Conservation (phyloP, 208 protist genomes). For the Phytomonas sp. region DNA sequence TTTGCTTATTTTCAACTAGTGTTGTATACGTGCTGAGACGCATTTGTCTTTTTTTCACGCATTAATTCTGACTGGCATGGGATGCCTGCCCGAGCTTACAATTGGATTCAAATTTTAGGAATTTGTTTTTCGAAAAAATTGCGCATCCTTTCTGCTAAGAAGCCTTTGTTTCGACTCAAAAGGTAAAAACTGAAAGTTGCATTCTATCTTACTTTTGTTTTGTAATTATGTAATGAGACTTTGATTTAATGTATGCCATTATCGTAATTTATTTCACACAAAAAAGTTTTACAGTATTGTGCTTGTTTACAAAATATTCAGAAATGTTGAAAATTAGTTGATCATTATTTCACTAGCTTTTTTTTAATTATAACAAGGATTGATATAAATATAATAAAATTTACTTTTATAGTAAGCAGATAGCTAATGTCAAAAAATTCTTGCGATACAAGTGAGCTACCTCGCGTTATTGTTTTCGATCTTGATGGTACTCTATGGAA, state of each 20-base stretch:
- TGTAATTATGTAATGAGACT: no score
- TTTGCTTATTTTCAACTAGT: not conserved
- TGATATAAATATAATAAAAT: no score
- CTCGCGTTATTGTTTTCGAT: conserved; percentile 84
- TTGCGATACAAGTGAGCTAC: conserved; percentile 12
- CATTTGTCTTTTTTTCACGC: not conserved
- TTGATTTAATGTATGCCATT: not conserved
- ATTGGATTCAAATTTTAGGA: no score
- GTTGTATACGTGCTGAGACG: no score
- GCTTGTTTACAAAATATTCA: not conserved
- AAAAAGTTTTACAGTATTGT: not conserved
- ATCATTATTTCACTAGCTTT: not conserved
- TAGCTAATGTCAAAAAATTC: conserved; percentile 1
- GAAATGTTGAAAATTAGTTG: not conserved
- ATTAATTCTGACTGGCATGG: not conserved
- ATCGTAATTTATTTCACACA: not conserved
- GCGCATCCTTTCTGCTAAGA: no score
- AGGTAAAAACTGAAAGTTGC: no score
- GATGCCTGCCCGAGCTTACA: not conserved
- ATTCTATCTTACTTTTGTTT: no score
- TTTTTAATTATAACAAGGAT: not conserved
- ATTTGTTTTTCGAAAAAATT: no score
- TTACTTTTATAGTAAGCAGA: conserved; percentile 8
- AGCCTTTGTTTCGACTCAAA: no score
- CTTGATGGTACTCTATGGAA: conserved; percentile 87